Base-by-base conservation (phyloP, 176 grass and related monocot species). In the Elaeis guineensis region DNA sequence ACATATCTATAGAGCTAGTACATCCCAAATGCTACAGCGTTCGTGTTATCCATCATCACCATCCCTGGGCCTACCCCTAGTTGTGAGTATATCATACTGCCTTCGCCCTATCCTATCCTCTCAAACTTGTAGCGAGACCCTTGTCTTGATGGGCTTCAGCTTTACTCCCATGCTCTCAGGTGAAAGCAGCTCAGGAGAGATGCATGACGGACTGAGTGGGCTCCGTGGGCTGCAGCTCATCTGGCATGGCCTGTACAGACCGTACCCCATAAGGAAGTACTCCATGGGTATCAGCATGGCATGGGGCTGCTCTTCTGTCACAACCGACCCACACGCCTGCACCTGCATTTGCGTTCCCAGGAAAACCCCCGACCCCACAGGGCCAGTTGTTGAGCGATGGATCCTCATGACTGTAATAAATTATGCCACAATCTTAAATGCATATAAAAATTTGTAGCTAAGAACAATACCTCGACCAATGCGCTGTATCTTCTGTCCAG, bases 151-250 rank as follows among this genome's bases (percentile, higher is more conserved):
- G 3, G 93, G 93, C 78, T 97, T 97, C 62, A 97, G 81, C 74
- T 92, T 97, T 49, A 97, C 69, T 69, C 93, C 93, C 93, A 97
- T 97, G 76, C 93, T 97, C 72, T 97, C 93, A 0, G 93, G 93
- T 5, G 93, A 97, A 19, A 97, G 84, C 55, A 97, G 69, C 55
- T 97, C 93, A 0, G 87, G 84, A 1, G 87, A 89, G 71, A 97
- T 97, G 64, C 87, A 97, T 50, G 81, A 78, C 17, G 78, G 87
- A 59, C 73, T 91, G 23, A 97, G 74, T 44, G 92, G 81, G 54
- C 92, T 91, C 25, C 83, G 83, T 0, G 92, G 92, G 61, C 92
- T 97, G 66, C 85, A 65, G 63, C 77, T 68, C 25, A 89, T 21
- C 62, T 89, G 84, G 57, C 75, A 88, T 24, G 92, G 92, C 55